A percentile compares a stretch with the other conserved stretches of the same genome.
These are phyloP conservation scores for Cladobotryum protrusum DNA, from an alignment of 2,329 filamentous ascomycete genomes.

Conservation along the genomic window DNA sequence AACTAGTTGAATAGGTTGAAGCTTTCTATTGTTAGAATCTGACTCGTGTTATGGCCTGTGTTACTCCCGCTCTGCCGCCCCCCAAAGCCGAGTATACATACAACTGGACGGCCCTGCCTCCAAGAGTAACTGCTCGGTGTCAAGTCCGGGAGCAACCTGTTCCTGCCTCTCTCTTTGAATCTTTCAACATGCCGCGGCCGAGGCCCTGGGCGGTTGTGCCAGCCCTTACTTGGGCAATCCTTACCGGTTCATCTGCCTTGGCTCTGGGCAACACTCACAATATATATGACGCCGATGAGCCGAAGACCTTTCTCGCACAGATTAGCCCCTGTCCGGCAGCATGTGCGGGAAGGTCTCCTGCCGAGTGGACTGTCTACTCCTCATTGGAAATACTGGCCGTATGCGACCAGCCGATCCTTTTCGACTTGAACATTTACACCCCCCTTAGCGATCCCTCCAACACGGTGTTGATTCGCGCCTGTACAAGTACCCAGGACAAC, in stretches of 20 bases:
- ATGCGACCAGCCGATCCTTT: constrained; percentile 7
- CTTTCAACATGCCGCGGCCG: not conserved
- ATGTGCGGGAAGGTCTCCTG: not conserved
- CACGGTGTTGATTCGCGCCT: constrained; percentile 4
- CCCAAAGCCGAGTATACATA: no score
- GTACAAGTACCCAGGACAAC: not conserved
- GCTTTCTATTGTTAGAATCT: no score
- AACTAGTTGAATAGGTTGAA: no score
- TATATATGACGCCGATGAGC: not conserved
- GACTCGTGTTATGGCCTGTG: no score
- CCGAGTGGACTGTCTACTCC: constrained; percentile 5
- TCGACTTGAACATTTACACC: constrained; percentile 3
- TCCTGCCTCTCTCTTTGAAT: not conserved
- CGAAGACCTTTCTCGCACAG: not conserved
- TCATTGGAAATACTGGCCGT: not conserved
- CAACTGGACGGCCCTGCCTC: no score
- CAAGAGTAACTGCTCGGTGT: no score
- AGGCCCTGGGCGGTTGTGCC: not conserved
- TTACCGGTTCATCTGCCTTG: not conserved
- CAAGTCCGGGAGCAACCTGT: no score
- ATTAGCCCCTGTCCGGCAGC: not conserved
- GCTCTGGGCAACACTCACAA: not conserved
- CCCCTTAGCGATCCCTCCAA: not conserved
- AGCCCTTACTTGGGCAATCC: not conserved
- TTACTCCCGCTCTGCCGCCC: no score